phyloP scores from a whole-genome alignment of 306 rosid genomes.

The Acacia confusa region DNA sequence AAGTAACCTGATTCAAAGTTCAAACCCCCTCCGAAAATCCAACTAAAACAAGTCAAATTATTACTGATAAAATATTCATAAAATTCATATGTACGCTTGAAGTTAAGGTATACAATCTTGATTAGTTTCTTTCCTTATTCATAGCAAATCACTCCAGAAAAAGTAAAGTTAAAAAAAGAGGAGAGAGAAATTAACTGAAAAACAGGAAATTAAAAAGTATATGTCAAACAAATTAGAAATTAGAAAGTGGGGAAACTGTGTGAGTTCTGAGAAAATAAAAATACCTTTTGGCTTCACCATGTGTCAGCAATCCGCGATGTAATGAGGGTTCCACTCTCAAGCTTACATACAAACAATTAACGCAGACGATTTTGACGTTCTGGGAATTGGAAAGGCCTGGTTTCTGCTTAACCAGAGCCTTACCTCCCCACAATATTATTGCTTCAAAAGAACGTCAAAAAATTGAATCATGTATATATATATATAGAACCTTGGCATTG shows the following conservation, averaged over 20 bases:
- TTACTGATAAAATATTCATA: background rate
- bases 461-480: background rate
- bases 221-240: background rate
- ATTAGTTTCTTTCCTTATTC: background rate
- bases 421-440: conserved; percentile 5
- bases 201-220: background rate
- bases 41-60: background rate
- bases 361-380: background rate
- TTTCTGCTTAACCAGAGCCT: conserved; percentile 54
- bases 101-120: background rate
- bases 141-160: background rate
- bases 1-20: background rate
- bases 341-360: background rate
- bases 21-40: background rate
- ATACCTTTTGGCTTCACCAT: background rate
- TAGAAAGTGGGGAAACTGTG: no score
- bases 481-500: background rate
- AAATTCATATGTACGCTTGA: background rate
- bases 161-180: background rate
- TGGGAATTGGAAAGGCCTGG: conserved; percentile 48
- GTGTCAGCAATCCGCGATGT: conserved; percentile 17
- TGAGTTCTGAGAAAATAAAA: background rate
- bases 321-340: conserved; percentile 10
- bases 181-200: background rate
- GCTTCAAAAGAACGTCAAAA: background rate